Evolutionary conservation across 1,284 basidiomycete species (phyloP).

Genomic region (Baeospora myosura): DNA sequence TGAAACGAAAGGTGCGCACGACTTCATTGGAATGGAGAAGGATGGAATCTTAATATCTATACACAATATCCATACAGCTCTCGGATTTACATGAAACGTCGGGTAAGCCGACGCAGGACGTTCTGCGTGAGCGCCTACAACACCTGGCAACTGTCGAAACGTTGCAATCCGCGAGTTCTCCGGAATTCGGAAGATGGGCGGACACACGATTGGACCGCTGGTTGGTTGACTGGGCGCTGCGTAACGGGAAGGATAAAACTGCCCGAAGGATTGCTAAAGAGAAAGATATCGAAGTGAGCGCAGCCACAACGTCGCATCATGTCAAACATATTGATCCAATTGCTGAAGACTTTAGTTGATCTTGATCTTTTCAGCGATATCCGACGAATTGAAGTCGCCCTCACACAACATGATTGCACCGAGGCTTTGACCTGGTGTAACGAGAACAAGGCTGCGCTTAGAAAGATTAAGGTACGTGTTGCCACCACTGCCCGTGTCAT

Average conservation of each 20-base stretch:
- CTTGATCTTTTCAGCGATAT: conserved; percentile 90
- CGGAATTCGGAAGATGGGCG: conserved; percentile 69
- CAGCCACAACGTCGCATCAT: conserved; percentile 11
- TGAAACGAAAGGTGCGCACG: conserved; percentile 70
- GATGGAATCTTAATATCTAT: too few species aligned
- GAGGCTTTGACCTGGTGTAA: conserved; percentile 93
- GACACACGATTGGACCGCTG: conserved; percentile 81
- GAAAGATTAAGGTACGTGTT: conserved; percentile 73
- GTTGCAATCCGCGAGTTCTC: conserved; percentile 40
- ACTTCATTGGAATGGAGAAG: conserved; percentile 7
- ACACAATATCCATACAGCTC: conserved; percentile 37
- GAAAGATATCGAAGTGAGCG: conserved; percentile 61
- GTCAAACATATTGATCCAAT: conserved; percentile 12
- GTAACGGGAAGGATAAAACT: conserved; percentile 65
- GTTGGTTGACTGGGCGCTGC: conserved; percentile 87
- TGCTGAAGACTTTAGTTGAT: conserved; percentile 70
- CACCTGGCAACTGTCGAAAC: conserved; percentile 60
- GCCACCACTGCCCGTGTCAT: conserved; percentile 3
- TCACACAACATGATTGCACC: conserved; percentile 69
- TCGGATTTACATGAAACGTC: conserved; percentile 60
- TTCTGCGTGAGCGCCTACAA: conserved; percentile 65
- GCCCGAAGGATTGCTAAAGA: conserved; percentile 65
- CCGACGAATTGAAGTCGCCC: conserved; percentile 74
- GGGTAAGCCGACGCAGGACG: conserved; percentile 60
- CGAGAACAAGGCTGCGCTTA: conserved; percentile 88